phyloP scores from a whole-genome alignment of 2,329 filamentous ascomycete species.

The Microsporum canis region DNA sequence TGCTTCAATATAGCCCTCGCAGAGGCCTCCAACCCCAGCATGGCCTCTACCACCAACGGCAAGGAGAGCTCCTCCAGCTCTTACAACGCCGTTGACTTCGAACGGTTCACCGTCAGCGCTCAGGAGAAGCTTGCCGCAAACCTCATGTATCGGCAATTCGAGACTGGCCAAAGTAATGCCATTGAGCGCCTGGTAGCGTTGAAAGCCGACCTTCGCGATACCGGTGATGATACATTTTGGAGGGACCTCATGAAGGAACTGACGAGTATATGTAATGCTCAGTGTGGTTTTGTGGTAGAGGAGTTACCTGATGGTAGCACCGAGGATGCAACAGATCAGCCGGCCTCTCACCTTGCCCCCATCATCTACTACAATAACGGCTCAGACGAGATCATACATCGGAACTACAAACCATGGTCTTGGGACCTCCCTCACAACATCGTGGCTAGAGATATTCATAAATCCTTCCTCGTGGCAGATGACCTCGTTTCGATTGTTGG shows the following conservation, averaged over 20 bases:
- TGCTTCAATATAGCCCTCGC: not conserved
- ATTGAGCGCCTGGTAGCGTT: slow-evolving; percentile 49
- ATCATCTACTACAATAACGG: slow-evolving; percentile 57
- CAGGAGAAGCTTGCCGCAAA: slow-evolving; percentile 1
- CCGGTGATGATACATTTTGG: slow-evolving; percentile 53
- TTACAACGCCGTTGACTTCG: not conserved
- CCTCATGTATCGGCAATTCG: slow-evolving; percentile 22
- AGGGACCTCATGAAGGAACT: slow-evolving; percentile 51
- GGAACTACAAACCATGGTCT: slow-evolving; percentile 53
- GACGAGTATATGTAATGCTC: slow-evolving; percentile 50
- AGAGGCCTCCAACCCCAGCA: not conserved
- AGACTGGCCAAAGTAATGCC: slow-evolving; percentile 47
- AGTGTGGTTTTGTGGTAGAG: slow-evolving; percentile 51
- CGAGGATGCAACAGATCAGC: not conserved
- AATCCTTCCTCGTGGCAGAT: slow-evolving; percentile 57
- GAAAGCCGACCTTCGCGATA: slow-evolving; percentile 44
- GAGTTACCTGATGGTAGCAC: not conserved
- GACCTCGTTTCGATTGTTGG: slow-evolving; percentile 47
- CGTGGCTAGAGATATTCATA: slow-evolving; percentile 53
- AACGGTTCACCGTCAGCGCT: slow-evolving; percentile 1
- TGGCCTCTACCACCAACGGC: not conserved
- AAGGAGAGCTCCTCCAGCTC: not conserved
- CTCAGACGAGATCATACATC: slow-evolving; percentile 36
- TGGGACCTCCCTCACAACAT: slow-evolving; percentile 55
- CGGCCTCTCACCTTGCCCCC: slow-evolving; percentile 48